Evolutionary conservation across 352 stramenopile genomes (phyloP).

Genomic region (Pythium coloratum): DNA sequence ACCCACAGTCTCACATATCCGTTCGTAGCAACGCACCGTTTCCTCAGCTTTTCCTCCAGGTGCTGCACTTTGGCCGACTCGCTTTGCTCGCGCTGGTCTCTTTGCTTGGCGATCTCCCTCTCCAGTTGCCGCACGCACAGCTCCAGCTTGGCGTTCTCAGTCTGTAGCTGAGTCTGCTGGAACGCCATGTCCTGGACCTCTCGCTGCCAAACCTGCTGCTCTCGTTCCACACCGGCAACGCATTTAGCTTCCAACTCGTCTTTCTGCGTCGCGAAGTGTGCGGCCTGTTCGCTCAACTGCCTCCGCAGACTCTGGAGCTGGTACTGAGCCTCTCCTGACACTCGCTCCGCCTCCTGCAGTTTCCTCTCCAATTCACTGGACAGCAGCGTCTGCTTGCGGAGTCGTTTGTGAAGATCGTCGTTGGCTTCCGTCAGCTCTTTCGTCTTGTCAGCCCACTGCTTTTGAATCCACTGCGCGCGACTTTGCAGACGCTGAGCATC

Average conservation of each 20-base stretch:
- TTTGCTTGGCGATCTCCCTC: conserved; percentile 53
- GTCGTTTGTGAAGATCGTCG: conserved; percentile 36
- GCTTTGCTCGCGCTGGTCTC: conserved; percentile 38
- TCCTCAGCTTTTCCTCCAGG: conserved; percentile 43
- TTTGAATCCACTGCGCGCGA: conserved; percentile 37
- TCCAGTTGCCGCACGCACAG: conserved; percentile 59
- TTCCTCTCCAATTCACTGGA: conserved; percentile 25
- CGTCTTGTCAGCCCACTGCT: conserved; percentile 50
- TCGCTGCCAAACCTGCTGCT: conserved; percentile 59
- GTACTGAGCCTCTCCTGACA: conserved; percentile 32
- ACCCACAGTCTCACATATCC: not conserved
- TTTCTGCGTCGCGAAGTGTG: conserved; percentile 30
- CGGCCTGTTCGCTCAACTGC: conserved; percentile 34
- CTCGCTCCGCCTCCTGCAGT: conserved; percentile 31
- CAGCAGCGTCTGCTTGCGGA: conserved; percentile 21
- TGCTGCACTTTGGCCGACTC: conserved; percentile 47
- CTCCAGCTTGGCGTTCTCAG: conserved; percentile 62
- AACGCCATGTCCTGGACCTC: conserved; percentile 56
- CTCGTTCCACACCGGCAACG: conserved; percentile 36
- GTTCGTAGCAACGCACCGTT: conserved; percentile 29
- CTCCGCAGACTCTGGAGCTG: conserved; percentile 45
- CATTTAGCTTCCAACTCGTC: conserved; percentile 39
- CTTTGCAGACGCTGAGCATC: conserved; percentile 47
- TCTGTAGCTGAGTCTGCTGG: conserved; percentile 47
- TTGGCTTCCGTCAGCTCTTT: conserved; percentile 40